Evolutionary conservation across 371 early-diverging fungal species (phyloP), one percentile per base, ranked within the genome.

Genomic region (Syncephalastrum monosporum): DNA sequence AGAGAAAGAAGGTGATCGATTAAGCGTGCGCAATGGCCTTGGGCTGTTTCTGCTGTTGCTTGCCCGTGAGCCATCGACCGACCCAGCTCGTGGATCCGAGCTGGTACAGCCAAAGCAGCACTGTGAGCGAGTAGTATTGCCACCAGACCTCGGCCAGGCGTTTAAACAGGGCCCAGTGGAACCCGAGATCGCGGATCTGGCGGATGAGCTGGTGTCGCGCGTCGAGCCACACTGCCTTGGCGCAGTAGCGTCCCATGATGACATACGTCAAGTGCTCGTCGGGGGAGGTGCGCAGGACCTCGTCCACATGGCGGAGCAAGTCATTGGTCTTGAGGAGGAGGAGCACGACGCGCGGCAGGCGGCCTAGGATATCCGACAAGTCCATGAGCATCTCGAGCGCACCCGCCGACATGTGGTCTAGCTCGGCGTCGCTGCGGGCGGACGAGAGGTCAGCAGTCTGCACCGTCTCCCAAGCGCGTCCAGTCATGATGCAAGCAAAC

Each of bases 261-360:
- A 75, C 73, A 70, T 79, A 82, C 0, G 83, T 79, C 51, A 69
- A 60, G 56, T 72, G 75, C 50, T 75, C 74, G 6, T 65, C 65
- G 16, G 64, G 63, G 19, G 63, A 59, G 4, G 72, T 60, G 3
- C 59, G 58, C 14, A 82, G 47, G 10, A 72, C 75, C 47, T 82
- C 83, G 48, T 82, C 80, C 56, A 83, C 52, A 21, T 73, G 74
- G 24, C 95, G 83, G 17, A 96, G 60, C 14, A 96, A 68, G 67
- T 96, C 96, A 61, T 92, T 90, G 3, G 95, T 95, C 71, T 95
- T 96, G 54, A 96, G 77, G 8, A 96, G 70, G 48, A 96, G 72
- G 5, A 96, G 64, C 10, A 96, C 77, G 15, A 89, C 86, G 0
- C 92, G 77, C 1, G 95, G 94, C 14, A 95, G 79, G 14, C 84